Base-by-base conservation (phyloP, 2,329 filamentous ascomycete species). In the Colletotrichum lini region DNA sequence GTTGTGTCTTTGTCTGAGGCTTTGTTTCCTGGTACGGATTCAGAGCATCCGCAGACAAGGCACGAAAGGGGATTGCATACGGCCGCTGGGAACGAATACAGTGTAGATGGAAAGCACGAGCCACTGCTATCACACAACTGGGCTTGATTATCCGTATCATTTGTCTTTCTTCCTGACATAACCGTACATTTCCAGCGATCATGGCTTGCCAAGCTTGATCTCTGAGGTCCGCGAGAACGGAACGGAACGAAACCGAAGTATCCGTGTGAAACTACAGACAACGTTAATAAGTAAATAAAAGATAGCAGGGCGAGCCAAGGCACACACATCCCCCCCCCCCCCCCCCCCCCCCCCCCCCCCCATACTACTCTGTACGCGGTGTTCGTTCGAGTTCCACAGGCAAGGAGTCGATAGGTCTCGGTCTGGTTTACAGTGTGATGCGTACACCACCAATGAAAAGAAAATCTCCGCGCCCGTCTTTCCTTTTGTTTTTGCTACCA, bases 101-200 rank as follows among this genome's bases (percentile, higher is more conserved):
- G 47, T 18, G 45, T 38, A 40, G 58, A 42, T 44, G 12, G 47
- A 54, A 56, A 56, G 62, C 67, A 67, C 49, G 47, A 61, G 67
- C 62, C 63, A 52, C 63, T 56, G 30, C 42, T 42, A 70, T 67
- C 61, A 61, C 63, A 63, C 67, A 8, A 61, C 63, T 15, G 44
- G 62, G 18, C 13, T 63, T 38, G 35, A 52, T 21, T 26, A 35
- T n/a, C 50, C 44, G 5, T 49, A 23, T 38, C 30, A 38, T 54
- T 16, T 35, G 3, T 50, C 49, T 16, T 15, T 8, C 21, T 50
- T 23, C 21, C 15, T 16, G n/a, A 50, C 21, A 4, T 56, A 40
- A 5, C 52, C 35, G 9, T 44, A 18, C 42, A 44, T 44, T 44
- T 44, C 15, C 42, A 18, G 15, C 2, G 35, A 38, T 38, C 35